Evolutionary conservation across 345 rosid genomes (phyloP), one percentile per base, ranked within the genome.

Genomic region (Viola odorata): DNA sequence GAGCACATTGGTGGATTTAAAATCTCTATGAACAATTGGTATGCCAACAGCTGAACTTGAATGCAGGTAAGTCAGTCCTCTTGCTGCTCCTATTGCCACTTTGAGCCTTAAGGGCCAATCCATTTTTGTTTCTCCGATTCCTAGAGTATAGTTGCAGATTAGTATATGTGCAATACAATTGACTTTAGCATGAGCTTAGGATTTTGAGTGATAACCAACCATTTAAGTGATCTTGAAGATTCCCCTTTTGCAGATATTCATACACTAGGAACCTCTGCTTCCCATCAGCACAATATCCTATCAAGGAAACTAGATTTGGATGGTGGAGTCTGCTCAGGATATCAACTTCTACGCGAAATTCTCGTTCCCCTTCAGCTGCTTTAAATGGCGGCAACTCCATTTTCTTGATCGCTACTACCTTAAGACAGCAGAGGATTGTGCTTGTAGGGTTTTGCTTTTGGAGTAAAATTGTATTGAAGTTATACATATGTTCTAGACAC

Each of bases 331-430:
- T 83, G 86, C 98, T 92, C 78, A 92, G 63, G 74, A 92, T 87
- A 66, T 92, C 98, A 44, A 92, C 96, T 73, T 92, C 98, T 42
- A 92, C 96, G 3, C 96, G 96, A 61, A 89, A 92, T 64, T 92
- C 98, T 15, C 88, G 75, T 67, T 92, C 96, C 57, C 98, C 96
- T 52, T 89, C 95, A 17, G 96, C 96, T 74, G 72, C 91, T 77
- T 87, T 89, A 58, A 75, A 85, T 41, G 82, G 67, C 14, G 96
- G 96, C 71, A 92, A 74, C 75, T 89, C 95, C 98, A 92, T 92
- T 75, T 89, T 92, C 91, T 89, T 92, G 77, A 92, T 83, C 49
- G 98, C 98, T 65, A 92, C 96, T 53, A 85, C 89, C 98, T 92
- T 78, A 62, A 68, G n/a, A 62, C 60, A 47, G 69, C 78, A 42